Percentiles rank a stretch among this genome's conserved stretches.
These are phyloP conservation scores for Azolla pinnata DNA, from an alignment of 75 land plant genomes.

Conservation along the genomic window DNA sequence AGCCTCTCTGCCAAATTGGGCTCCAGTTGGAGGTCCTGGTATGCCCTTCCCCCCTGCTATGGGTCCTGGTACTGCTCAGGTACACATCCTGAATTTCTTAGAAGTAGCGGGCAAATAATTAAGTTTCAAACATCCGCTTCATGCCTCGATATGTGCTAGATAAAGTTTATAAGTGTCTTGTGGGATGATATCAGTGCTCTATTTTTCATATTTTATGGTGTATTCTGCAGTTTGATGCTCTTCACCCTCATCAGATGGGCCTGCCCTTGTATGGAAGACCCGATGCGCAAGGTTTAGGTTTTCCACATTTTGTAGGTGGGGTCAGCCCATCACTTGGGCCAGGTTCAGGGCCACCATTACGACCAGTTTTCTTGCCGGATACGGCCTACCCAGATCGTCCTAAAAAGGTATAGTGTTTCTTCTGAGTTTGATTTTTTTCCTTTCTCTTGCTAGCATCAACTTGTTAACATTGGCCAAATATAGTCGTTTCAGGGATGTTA, in stretches of 20 bases:
- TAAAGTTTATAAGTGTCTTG: not conserved
- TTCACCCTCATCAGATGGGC: constrained; percentile 35
- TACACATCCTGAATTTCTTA: constrained; percentile 23
- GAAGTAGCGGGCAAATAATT: not conserved
- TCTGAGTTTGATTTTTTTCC: too few species aligned
- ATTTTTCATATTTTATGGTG: constrained; percentile 4
- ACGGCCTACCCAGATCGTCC: constrained; percentile 67
- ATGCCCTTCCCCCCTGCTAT: constrained; percentile 45
- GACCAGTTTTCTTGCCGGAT: constrained; percentile 52
- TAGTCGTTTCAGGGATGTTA: too few species aligned
- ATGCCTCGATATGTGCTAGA: not conserved
- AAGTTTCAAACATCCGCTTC: not conserved
- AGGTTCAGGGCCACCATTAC: constrained; percentile 30
- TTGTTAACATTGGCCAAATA: too few species aligned
- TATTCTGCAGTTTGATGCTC: constrained; percentile 38
- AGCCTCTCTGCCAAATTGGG: constrained; percentile 45
- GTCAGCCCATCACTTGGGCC: constrained; percentile 37
- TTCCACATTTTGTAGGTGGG: constrained; percentile 46
- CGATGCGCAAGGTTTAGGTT: constrained; percentile 46
- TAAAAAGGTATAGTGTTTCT: too few species aligned
- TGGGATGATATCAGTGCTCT: not conserved
- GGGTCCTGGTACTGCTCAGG: constrained; percentile 28
- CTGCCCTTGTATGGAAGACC: constrained; percentile 37
- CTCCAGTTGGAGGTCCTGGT: constrained; percentile 38
- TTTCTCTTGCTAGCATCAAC: too few species aligned